phyloP scores from a whole-genome alignment of 352 stramenopile genomes.

The Globisporangium iwayamae region DNA sequence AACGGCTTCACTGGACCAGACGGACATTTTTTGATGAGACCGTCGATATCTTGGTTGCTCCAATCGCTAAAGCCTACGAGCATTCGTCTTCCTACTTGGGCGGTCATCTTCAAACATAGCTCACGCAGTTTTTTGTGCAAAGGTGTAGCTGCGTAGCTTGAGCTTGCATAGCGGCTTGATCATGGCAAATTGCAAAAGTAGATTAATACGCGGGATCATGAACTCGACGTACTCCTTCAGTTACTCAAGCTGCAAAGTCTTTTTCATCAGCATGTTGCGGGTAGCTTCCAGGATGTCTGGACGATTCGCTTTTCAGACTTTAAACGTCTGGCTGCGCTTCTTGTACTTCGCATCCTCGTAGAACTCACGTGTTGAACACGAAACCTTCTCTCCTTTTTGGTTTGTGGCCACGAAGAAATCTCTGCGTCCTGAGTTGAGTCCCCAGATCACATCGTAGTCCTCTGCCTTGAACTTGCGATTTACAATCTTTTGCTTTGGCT shows the following conservation, averaged over 20 bases:
- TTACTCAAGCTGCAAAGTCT: slow-evolving; percentile 10
- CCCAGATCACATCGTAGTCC: slow-evolving; percentile 13
- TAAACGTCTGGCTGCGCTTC: slow-evolving; percentile 11
- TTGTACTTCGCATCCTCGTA: slow-evolving; percentile 18
- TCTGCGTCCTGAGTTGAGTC: slow-evolving; percentile 12
- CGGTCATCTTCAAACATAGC: not conserved
- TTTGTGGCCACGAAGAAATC: slow-evolving; percentile 19
- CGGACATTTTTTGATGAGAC: slow-evolving; percentile 19
- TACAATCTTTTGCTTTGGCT: not conserved
- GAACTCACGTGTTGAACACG: slow-evolving; percentile 14
- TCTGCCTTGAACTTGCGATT: not conserved
- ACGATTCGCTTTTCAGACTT: slow-evolving; percentile 8
- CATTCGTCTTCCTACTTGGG: not conserved
- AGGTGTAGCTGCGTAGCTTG: not conserved
- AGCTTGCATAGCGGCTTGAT: slow-evolving; percentile 21
- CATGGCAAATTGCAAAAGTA: slow-evolving; percentile 2
- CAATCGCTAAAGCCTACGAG: not conserved
- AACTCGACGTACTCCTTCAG: slow-evolving; percentile 9
- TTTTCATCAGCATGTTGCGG: slow-evolving; percentile 19
- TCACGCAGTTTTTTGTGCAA: not conserved
- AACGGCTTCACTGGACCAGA: slow-evolving; percentile 6
- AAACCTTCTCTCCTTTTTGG: slow-evolving; percentile 6
- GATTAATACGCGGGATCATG: not conserved
- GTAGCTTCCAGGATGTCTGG: slow-evolving; percentile 2
- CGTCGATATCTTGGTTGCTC: not conserved